A percentile compares a stretch with the other conserved stretches of the same genome.
These are phyloP conservation scores for Mortierella sp. DNA, from an alignment of 371 early-diverging fungal species.

Conservation along the genomic window DNA sequence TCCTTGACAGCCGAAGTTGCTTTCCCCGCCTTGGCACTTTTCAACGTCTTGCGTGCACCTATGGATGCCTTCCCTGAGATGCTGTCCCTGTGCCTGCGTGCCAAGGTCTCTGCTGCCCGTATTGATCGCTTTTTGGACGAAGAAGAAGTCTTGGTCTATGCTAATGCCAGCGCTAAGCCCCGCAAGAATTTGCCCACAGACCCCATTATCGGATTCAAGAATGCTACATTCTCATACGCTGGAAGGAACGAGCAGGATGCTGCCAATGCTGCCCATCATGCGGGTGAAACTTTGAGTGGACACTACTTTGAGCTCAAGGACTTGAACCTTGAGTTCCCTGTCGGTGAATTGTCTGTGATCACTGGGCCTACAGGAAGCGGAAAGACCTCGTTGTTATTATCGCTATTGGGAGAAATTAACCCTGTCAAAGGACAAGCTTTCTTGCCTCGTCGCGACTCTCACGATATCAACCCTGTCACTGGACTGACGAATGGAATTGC, in stretches of 20 bases:
- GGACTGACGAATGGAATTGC: conserved; percentile 67
- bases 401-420: conserved; percentile 62
- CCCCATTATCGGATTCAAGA: conserved; percentile 61
- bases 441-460: conserved; percentile 38
- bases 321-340: conserved; percentile 61
- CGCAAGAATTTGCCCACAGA: conserved; percentile 56
- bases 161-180: conserved; percentile 43
- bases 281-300: conserved; percentile 26
- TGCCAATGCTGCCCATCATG: conserved; percentile 29
- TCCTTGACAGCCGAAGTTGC: conserved; percentile 70
- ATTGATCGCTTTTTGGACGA: conserved; percentile 82
- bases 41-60: conserved; percentile 66
- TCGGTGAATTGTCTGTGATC: conserved; percentile 60
- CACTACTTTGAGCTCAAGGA: conserved; percentile 63
- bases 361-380: conserved; percentile 66
- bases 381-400: conserved; percentile 61
- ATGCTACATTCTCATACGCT: conserved; percentile 62
- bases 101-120: conserved; percentile 75
- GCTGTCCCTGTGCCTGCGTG: conserved; percentile 67
- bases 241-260: conserved; percentile 48
- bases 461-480: conserved; percentile 54
- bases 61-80: conserved; percentile 75
- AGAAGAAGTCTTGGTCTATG: conserved; percentile 69
- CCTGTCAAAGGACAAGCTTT: conserved; percentile 59
- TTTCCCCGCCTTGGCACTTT: conserved; percentile 68